phyloP scores from a whole-genome alignment of 805 yeast genomes.

The Suhomyces prunicola region DNA sequence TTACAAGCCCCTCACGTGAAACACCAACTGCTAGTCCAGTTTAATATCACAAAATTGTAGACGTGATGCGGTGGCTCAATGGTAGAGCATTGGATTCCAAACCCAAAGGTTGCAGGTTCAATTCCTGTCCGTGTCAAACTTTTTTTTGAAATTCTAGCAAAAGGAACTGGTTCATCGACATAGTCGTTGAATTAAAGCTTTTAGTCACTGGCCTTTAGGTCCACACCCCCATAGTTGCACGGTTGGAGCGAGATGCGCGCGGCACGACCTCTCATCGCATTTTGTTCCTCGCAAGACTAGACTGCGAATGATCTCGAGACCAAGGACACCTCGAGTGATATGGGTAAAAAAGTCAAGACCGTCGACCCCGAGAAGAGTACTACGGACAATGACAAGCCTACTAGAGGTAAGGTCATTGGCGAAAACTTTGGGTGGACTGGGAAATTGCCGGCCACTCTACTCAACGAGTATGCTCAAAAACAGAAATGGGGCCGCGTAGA shows the following conservation, averaged over 20 bases:
- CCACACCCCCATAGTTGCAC: no score
- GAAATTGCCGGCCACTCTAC: conserved; percentile 79
- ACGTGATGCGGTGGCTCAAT: conserved; percentile 70
- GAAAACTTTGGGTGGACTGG: conserved; percentile 90
- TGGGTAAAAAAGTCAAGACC: conserved; percentile 1
- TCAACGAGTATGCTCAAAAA: conserved; percentile 85
- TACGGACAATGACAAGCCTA: conserved; percentile 25
- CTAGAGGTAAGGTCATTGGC: conserved; percentile 40
- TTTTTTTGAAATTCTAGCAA: neutral
- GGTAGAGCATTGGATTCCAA: conserved; percentile 79
- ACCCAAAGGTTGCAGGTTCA: conserved; percentile 87
- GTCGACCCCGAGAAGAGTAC: conserved; percentile 1
- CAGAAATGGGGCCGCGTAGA: conserved; percentile 86
- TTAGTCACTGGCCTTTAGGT: no score
- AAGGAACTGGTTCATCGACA: no score
- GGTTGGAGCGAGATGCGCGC: neutral
- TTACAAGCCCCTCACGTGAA: neutral
- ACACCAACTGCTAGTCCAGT: neutral
- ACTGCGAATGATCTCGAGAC: neutral
- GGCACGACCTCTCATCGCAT: neutral
- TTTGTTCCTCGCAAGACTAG: neutral
- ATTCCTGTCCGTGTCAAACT: conserved; percentile 75
- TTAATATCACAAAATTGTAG: conserved; percentile 13
- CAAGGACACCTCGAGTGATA: neutral
- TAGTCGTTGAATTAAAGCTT: neutral